These are phyloP conservation scores for Pluteus cervinus DNA, from an alignment of 768 basidiomycete genomes.

Conservation along the genomic window DNA sequence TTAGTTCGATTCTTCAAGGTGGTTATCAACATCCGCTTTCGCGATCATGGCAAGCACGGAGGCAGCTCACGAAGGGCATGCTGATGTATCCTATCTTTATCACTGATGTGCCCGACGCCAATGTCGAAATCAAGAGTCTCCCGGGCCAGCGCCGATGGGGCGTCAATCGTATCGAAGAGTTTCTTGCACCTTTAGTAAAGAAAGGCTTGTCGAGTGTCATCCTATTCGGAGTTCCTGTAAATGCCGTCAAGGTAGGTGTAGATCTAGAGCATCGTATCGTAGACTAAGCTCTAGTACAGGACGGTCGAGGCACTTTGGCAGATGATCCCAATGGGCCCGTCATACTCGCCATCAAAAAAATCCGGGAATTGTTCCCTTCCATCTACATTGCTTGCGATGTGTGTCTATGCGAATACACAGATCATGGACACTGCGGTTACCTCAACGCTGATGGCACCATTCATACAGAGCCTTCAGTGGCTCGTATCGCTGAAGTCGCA, in stretches of 20 bases:
- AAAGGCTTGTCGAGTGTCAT: conserved; percentile 92
- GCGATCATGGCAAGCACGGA: conserved; percentile 80
- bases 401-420: conserved; percentile 99
- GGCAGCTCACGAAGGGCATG: conserved; percentile 83
- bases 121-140: conserved; percentile 67
- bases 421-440: conserved; percentile 93
- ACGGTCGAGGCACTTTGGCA: conserved; percentile 76
- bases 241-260: conserved; percentile 61
- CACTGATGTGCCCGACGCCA: conserved; percentile 87
- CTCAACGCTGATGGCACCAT: conserved; percentile 73
- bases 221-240: conserved; percentile 87
- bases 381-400: conserved; percentile 93
- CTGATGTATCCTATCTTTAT: conserved; percentile 99
- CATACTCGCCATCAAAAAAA: conserved; percentile 81
- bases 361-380: conserved; percentile 71
- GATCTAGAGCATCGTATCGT: not conserved
- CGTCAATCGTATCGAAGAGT: conserved; percentile 83
- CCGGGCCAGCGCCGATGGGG: conserved; percentile 95
- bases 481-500: conserved; percentile 89
- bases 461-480: conserved; percentile 69
- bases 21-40: conserved; percentile 91
- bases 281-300: conserved; percentile 39
- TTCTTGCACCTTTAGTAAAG: conserved; percentile 79
- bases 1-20: conserved; percentile 77
- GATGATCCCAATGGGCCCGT: conserved; percentile 90